These are phyloP conservation scores for Cetradonia linearis DNA, from an alignment of 495 filamentous ascomycete species.

Conservation along the genomic window DNA sequence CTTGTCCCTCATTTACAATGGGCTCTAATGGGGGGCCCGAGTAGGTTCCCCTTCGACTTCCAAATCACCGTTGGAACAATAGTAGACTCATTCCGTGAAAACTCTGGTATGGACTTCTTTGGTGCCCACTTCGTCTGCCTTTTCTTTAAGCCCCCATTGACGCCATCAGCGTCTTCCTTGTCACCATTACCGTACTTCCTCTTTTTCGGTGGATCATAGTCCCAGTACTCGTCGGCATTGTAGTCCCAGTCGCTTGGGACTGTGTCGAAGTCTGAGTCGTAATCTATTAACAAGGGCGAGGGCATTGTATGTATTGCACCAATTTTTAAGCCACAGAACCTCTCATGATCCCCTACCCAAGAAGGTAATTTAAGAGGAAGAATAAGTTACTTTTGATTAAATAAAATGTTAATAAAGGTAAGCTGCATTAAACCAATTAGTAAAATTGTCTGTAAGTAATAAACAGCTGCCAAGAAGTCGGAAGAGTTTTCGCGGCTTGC, in stretches of 20 bases:
- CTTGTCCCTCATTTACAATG: conserved; percentile 33
- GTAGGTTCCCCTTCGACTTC: neutral
- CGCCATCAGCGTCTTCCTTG: neutral
- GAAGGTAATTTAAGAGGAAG: no score
- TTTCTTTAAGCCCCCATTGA: neutral
- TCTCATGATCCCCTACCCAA: no score
- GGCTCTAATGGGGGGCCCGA: conserved; percentile 1
- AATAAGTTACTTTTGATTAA: no score
- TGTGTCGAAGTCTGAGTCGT: neutral
- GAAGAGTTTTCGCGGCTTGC: no score
- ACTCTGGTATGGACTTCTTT: neutral
- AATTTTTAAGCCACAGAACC: no score
- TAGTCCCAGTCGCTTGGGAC: neutral
- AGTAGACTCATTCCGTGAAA: no score
- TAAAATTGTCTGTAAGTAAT: no score
- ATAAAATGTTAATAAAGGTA: no score
- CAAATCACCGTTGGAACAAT: neutral
- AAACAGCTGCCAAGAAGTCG: no score
- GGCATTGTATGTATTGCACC: neutral
- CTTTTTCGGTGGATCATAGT: neutral
- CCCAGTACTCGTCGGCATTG: neutral
- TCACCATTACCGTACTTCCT: neutral
- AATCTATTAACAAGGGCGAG: neutral
- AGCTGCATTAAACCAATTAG: neutral
- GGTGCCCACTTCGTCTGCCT: neutral